Evolutionary conservation across 2,329 filamentous ascomycete genomes (phyloP).

Genomic region (Hysterium pulicare): DNA sequence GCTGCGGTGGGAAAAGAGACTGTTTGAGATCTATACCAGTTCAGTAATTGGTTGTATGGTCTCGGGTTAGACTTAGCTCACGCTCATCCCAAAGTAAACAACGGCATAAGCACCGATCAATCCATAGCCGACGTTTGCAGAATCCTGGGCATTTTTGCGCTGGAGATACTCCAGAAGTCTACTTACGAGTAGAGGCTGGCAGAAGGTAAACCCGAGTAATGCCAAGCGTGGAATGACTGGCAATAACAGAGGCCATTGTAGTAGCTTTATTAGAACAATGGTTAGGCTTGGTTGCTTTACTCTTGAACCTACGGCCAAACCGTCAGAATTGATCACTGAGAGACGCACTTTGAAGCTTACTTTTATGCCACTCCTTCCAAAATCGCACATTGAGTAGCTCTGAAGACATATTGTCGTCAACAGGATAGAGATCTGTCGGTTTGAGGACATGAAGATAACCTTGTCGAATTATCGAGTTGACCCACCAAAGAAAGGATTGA

Average conservation of each 20-base stretch:
- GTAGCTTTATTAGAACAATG: constrained; percentile 6
- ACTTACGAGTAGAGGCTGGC: constrained; percentile 20
- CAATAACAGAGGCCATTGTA: not conserved
- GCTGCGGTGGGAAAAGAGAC: constrained; percentile 2
- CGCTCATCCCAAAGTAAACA: constrained; percentile 12
- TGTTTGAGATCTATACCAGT: not conserved
- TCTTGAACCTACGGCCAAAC: constrained; percentile 8
- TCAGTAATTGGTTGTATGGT: too few relatives aligned
- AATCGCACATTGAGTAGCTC: not conserved
- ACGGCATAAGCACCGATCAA: constrained; percentile 16
- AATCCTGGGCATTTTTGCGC: constrained; percentile 1
- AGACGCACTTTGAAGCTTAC: not conserved
- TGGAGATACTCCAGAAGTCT: constrained; percentile 10
- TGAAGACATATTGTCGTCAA: constrained; percentile 1
- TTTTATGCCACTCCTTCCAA: not conserved
- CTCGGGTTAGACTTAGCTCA: too few relatives aligned
- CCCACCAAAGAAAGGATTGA: constrained; percentile 12
- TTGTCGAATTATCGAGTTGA: constrained; percentile 9
- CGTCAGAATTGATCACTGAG: not conserved
- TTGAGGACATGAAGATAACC: not conserved
- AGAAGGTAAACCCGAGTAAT: constrained; percentile 8
- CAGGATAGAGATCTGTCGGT: not conserved
- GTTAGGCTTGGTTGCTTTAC: constrained; percentile 11
- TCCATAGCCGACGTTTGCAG: constrained; percentile 13
- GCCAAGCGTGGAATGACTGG: constrained; percentile 2